Conservation (phyloP, 1,284 basidiomycete genomes). For the Somion occarium region DNA sequence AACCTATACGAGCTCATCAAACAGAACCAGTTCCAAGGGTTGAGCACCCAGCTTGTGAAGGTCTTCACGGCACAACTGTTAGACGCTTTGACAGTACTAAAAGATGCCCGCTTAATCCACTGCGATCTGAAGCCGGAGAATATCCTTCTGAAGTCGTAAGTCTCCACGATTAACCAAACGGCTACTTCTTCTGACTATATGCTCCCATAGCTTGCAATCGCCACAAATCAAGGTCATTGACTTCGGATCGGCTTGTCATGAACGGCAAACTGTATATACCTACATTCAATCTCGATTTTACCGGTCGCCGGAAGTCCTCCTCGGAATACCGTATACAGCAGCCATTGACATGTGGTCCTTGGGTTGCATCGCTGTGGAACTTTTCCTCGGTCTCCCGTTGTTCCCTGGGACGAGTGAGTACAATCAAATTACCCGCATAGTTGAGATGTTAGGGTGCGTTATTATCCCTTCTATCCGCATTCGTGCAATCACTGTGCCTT, state of each 20-base stretch:
- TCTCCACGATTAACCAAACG: slow-evolving; percentile 15
- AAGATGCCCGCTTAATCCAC: slow-evolving; percentile 94
- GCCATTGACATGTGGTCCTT: slow-evolving; percentile 96
- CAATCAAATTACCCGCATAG: slow-evolving; percentile 94
- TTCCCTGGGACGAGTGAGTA: slow-evolving; percentile 99
- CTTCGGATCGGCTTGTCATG: slow-evolving; percentile 98
- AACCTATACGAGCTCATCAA: slow-evolving; percentile 99
- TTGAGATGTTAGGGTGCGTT: slow-evolving; percentile 95
- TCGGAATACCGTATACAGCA: slow-evolving; percentile 92
- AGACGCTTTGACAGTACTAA: slow-evolving; percentile 89
- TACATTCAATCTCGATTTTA: slow-evolving; percentile 99
- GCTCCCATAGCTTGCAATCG: slow-evolving; percentile 73
- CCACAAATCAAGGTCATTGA: slow-evolving; percentile 99
- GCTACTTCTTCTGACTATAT: slow-evolving; percentile 4
- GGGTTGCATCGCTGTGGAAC: slow-evolving; percentile 95
- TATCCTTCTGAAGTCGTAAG: slow-evolving; percentile 89
- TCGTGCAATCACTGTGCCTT: background rate
- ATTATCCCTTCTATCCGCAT: slow-evolving; percentile 2
- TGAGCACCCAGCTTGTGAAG: slow-evolving; percentile 95
- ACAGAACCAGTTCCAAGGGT: slow-evolving; percentile 98
- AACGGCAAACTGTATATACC: slow-evolving; percentile 98
- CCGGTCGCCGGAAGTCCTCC: slow-evolving; percentile 94
- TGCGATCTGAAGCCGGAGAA: slow-evolving; percentile 99
- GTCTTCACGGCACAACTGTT: slow-evolving; percentile 96
- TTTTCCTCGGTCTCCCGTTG: slow-evolving; percentile 93